phyloP scores from a whole-genome alignment of 345 rosid genomes.

The Noccaea caerulescens region DNA sequence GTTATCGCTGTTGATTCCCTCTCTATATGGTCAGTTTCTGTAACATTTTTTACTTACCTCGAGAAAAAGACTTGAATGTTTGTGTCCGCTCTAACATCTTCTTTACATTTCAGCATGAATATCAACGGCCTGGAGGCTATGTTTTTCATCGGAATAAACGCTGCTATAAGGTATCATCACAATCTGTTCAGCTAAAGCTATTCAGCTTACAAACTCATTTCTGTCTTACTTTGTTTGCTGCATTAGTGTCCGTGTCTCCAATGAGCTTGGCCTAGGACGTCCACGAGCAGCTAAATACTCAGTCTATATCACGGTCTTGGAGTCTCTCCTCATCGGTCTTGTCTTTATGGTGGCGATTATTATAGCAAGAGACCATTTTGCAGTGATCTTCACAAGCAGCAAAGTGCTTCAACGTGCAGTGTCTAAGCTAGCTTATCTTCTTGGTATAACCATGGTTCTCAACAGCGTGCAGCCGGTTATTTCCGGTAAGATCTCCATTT shows the following conservation, averaged over 20 bases:
- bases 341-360: conserved; percentile 61
- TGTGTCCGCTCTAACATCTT: background rate
- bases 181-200: background rate
- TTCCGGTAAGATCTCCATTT: conserved; percentile 53
- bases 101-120: conserved; percentile 63
- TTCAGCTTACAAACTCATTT: conserved; percentile 2
- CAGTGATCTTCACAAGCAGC: conserved; percentile 68
- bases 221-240: background rate
- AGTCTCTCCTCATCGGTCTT: conserved; percentile 69
- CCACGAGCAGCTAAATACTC: conserved; percentile 83
- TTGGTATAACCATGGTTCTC: conserved; percentile 78
- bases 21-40: conserved; percentile 67
- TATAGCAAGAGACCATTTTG: conserved; percentile 58
- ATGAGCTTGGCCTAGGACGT: conserved; percentile 74
- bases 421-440: conserved; percentile 65
- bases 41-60: background rate
- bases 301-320: conserved; percentile 55
- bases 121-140: conserved; percentile 73
- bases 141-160: conserved; percentile 81
- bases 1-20: conserved; percentile 79
- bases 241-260: conserved; percentile 75
- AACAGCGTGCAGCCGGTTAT: conserved; percentile 88
- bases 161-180: conserved; percentile 61
- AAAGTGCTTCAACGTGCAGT: conserved; percentile 54
- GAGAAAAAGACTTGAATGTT: no score